These are phyloP conservation scores for Yamadazyma ubonensis DNA, from an alignment of 805 yeast species.

Conservation along the genomic window DNA sequence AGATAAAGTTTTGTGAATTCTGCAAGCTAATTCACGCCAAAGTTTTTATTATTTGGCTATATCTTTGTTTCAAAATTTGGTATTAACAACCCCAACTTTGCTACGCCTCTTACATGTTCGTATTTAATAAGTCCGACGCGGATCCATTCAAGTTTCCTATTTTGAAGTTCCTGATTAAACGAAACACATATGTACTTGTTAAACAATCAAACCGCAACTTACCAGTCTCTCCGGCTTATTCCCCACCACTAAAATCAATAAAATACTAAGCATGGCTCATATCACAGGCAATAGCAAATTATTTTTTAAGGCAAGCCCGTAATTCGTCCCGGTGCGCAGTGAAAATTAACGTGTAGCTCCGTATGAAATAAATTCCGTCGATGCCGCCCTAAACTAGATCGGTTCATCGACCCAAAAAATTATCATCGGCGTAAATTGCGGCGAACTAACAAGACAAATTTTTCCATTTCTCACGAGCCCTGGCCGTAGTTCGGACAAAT, in stretches of 20 bases:
- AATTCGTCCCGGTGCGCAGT: constrained; percentile 5
- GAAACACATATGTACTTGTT: too few species aligned
- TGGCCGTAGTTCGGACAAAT: not conserved
- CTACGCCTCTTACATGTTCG: too few species aligned
- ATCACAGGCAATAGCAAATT: constrained; percentile 1
- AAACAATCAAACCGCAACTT: not conserved
- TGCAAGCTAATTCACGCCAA: too few species aligned
- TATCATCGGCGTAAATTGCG: constrained; percentile 2
- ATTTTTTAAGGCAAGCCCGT: constrained; percentile 2
- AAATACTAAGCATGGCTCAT: constrained; percentile 1
- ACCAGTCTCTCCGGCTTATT: constrained; percentile 2
- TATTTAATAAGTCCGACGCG: too few species aligned
- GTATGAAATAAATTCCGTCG: not conserved
- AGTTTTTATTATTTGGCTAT: too few species aligned
- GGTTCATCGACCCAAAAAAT: not conserved
- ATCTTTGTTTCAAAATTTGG: too few species aligned
- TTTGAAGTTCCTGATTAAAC: too few species aligned
- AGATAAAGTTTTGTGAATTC: too few species aligned
- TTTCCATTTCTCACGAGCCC: not conserved
- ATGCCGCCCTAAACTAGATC: not conserved
- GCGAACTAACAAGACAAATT: not conserved
- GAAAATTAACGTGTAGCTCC: not conserved
- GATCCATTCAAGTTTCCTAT: too few species aligned
- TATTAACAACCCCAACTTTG: too few species aligned
- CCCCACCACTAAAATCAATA: not conserved